phyloP scores from a whole-genome alignment of 1,284 basidiomycete genomes.

The Irpex lacteus region DNA sequence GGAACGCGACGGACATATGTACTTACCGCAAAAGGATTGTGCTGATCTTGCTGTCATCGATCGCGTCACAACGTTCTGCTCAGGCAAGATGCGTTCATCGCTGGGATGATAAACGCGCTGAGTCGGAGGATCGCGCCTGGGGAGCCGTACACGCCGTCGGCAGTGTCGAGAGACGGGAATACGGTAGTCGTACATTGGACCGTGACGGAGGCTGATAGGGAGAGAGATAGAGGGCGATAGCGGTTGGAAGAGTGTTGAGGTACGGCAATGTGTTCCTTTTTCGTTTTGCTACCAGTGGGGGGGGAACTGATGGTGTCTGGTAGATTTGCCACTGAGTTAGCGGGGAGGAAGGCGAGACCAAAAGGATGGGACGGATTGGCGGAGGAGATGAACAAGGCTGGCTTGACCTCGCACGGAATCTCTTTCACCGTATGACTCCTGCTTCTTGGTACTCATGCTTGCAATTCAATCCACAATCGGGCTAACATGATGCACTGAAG shows the following conservation, averaged over 20 bases:
- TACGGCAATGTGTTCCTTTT: conserved; percentile 26
- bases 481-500: too few relatives aligned
- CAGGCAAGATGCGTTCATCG: conserved; percentile 76
- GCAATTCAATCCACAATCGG: too few relatives aligned
- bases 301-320: not conserved
- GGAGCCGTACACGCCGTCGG: conserved; percentile 63
- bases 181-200: conserved; percentile 9
- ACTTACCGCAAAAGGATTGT: too few relatives aligned
- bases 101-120: conserved; percentile 77
- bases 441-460: too few relatives aligned
- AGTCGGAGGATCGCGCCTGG: conserved; percentile 67
- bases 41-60: too few relatives aligned
- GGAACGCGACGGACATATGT: too few relatives aligned
- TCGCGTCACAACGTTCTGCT: too few relatives aligned
- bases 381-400: conserved; percentile 67
- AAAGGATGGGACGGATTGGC: conserved; percentile 64
- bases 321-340: conserved; percentile 76
- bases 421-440: too few relatives aligned
- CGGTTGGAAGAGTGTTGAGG: conserved; percentile 76
- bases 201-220: conserved; percentile 26
- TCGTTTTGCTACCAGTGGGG: not conserved
- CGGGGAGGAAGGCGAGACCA: conserved; percentile 64
- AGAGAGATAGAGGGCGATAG: conserved; percentile 55
- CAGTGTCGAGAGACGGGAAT: conserved; percentile 33
- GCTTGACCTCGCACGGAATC: not conserved